A percentile compares a stretch with the other conserved stretches of the same genome.
phyloP scores from a whole-genome alignment of 345 rosid genomes.

The Salix brachista region DNA sequence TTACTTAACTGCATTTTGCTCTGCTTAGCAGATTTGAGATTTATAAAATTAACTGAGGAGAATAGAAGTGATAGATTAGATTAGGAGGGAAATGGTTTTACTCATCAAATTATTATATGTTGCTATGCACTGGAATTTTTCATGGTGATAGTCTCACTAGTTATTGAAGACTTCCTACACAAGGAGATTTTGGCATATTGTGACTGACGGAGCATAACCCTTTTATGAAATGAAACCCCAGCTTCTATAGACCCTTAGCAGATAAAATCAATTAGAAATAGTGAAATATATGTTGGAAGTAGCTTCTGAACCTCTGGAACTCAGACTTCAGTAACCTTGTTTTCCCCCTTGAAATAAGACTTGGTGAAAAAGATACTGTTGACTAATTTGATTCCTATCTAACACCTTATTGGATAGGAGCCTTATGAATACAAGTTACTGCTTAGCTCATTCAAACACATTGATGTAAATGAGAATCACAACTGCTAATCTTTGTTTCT shows the following conservation, averaged over 20 bases:
- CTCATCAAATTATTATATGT: not conserved
- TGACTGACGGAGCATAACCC: not conserved
- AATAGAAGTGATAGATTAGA: not conserved
- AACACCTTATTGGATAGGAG: not conserved
- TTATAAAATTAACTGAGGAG: not conserved
- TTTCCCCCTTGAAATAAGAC: no score
- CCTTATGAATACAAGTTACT: not conserved
- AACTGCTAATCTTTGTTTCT: not conserved
- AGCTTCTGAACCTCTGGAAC: not conserved
- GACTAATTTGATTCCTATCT: not conserved
- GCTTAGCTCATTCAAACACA: not conserved
- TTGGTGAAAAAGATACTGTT: not conserved
- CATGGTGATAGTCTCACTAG: not conserved
- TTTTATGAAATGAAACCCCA: not conserved
- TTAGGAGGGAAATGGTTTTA: not conserved
- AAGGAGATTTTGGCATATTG: not conserved
- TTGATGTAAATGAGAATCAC: not conserved
- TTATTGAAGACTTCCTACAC: not conserved
- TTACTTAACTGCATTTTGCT: not conserved
- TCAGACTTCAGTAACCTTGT: not conserved
- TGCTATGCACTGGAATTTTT: not conserved
- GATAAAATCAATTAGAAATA: not conserved
- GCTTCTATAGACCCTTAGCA: not conserved
- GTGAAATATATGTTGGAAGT: not conserved
- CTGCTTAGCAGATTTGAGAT: not conserved